These are phyloP conservation scores for Neurospora sp. DNA, from an alignment of 495 filamentous ascomycete species.

Conservation along the genomic window DNA sequence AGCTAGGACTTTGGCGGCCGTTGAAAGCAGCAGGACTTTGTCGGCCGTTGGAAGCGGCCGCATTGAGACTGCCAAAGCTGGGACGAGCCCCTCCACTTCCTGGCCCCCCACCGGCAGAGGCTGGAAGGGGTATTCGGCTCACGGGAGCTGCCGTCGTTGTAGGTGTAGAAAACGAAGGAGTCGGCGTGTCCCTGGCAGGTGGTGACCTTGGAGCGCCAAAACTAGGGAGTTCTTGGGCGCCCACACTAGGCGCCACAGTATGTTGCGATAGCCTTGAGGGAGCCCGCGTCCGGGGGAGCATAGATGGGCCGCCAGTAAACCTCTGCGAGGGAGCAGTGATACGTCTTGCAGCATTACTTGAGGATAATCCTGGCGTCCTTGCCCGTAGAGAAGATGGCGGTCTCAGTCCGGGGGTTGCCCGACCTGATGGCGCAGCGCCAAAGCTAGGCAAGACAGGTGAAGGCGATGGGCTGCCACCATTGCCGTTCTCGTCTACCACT, in stretches of 20 bases:
- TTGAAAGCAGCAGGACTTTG: neutral
- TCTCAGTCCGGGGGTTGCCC: neutral
- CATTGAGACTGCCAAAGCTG: neutral
- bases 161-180: neutral
- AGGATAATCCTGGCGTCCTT: neutral
- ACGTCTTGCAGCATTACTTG: conserved; percentile 11
- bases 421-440: conserved; percentile 1
- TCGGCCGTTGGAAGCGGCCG: neutral
- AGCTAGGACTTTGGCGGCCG: conserved; percentile 3
- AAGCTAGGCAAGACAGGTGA: conserved; percentile 1
- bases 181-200: neutral
- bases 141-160: neutral
- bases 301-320: conserved; percentile 16
- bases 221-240: conserved; percentile 36
- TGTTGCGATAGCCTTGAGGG: neutral
- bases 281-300: conserved; percentile 3
- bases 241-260: neutral
- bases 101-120: neutral
- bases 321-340: conserved; percentile 31
- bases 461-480: neutral
- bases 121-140: conserved; percentile 31
- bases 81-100: neutral
- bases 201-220: conserved; percentile 41
- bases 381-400: neutral
- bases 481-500: conserved; percentile 43